Conservation (phyloP, 306 rosid species). For the Quercus wislizeni region DNA sequence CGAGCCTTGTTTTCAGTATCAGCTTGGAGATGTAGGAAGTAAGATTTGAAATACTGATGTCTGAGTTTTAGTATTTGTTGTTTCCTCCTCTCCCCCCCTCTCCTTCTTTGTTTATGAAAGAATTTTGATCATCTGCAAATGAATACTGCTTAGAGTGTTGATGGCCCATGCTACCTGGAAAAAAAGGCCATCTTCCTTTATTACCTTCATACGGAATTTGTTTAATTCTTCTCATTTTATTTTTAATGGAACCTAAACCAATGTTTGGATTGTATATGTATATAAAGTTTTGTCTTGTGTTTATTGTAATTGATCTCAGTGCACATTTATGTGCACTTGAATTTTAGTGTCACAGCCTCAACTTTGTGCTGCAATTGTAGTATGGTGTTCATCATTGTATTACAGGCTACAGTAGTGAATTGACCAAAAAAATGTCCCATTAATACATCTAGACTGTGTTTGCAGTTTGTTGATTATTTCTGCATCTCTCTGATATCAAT, state of each 20-base stretch:
- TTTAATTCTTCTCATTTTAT: conserved; percentile 9
- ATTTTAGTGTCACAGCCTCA: neutral
- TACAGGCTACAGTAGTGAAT: neutral
- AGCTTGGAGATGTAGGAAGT: conserved; percentile 87
- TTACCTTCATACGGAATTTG: conserved; percentile 8
- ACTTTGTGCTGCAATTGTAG: neutral
- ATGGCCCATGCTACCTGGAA: neutral
- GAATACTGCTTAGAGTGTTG: conserved; percentile 7
- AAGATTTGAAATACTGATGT: conserved; percentile 8
- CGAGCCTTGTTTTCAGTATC: conserved; percentile 69
- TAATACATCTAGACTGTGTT: neutral
- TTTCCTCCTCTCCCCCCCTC: neutral
- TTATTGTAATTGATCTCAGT: too few relatives aligned
- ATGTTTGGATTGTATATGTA: neutral
- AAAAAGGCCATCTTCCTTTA: conserved; percentile 1
- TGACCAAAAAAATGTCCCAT: neutral
- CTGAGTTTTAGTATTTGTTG: neutral
- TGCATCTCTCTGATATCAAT: neutral
- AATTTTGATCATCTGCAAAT: neutral
- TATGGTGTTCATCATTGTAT: too few relatives aligned
- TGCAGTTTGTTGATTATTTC: neutral
- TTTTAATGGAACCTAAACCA: conserved; percentile 7
- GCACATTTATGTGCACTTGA: too few relatives aligned
- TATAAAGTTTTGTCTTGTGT: neutral
- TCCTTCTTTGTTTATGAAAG: neutral